Evolutionary conservation across 108 stramenopile species (phyloP), one percentile per base, ranked within the genome.

Genomic region (Conticribra guillardii): DNA sequence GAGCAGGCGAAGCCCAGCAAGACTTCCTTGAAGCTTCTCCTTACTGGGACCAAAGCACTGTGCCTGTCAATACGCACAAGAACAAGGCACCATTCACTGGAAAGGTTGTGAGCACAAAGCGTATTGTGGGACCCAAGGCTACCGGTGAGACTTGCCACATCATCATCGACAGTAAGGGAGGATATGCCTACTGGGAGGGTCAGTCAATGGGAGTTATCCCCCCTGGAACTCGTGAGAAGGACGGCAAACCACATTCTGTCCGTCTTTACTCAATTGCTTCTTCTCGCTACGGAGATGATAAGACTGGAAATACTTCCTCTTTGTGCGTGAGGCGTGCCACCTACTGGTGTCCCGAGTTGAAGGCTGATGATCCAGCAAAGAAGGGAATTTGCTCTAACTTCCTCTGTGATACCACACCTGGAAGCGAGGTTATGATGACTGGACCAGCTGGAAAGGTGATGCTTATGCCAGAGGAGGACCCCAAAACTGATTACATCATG

Each of bases 381-480:
- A 96, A 96, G 89, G 96, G 98, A 22, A 82, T 97, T 64, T 97
- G 96, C 92, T 97, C 96, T 83, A 98, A 98, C 95, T 98, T 93
- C 82, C 71, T 98, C 31, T 97, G 96, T 74, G 96, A 98, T 83
- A 84, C 93, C 72, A 58, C 80, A 22, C 94, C 97, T 14, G 97
- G 97, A 34, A 83, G 77, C 54, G 88, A 93, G 76, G 73, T 96
- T 44, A 76, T 67, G 65, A 90, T 96, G 91, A 94, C 96, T 54
- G 97, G 97, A 70, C 97, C 97, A 52, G 89, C 93, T 29, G 97
- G 97, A 61, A 98, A 98, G 79, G 96, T 97, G 21, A 98, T 98
- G 97, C 95, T 98, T 31, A 87, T 98, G 93, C 97, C 97, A 44
- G 96, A 98, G 81, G 86, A 95, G 68, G 87, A 96, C 72, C 94